Evolutionary conservation across 805 yeast species (phyloP).

Genomic region (Starmerella bombi): DNA sequence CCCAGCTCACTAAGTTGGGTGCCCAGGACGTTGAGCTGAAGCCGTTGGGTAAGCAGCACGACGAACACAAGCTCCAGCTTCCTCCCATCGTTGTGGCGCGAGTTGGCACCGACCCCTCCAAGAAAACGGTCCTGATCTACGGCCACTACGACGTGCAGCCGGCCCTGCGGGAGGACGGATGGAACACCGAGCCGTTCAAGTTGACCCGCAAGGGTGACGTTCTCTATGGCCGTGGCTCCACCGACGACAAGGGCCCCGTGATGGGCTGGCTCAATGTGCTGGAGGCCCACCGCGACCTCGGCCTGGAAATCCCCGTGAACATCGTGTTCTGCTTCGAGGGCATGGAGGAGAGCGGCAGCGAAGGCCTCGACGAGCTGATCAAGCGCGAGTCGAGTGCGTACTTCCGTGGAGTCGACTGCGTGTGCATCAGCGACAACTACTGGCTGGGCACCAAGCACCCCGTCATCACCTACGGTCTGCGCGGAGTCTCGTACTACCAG

Average conservation of each 20-base stretch:
- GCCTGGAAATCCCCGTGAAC: slow-evolving; percentile 85
- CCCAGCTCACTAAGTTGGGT: slow-evolving; percentile 58
- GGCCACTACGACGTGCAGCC: slow-evolving; percentile 99
- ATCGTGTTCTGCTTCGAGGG: slow-evolving; percentile 91
- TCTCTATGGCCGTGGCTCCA: slow-evolving; percentile 83
- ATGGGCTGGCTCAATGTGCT: slow-evolving; percentile 90
- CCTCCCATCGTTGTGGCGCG: slow-evolving; percentile 95
- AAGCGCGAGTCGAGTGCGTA: slow-evolving; percentile 63
- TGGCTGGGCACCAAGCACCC: slow-evolving; percentile 98
- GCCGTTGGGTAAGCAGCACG: slow-evolving; percentile 62
- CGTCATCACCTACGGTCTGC: slow-evolving; percentile 89
- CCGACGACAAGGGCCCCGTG: slow-evolving; percentile 98
- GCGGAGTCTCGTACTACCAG: slow-evolving; percentile 93
- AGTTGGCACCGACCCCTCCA: slow-evolving; percentile 64
- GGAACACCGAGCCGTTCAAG: slow-evolving; percentile 85
- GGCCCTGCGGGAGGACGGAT: slow-evolving; percentile 81
- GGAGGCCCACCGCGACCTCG: slow-evolving; percentile 77
- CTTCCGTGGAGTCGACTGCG: slow-evolving; percentile 84
- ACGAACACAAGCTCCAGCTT: slow-evolving; percentile 39
- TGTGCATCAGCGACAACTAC: slow-evolving; percentile 92
- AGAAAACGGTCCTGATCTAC: slow-evolving; percentile 81
- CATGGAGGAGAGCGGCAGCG: slow-evolving; percentile 96
- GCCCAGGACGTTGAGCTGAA: slow-evolving; percentile 70
- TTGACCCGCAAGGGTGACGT: slow-evolving; percentile 49
- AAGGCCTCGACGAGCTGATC: slow-evolving; percentile 77